Base-by-base conservation (phyloP, 768 basidiomycete species). In the Gelatoporia subvermispora region DNA sequence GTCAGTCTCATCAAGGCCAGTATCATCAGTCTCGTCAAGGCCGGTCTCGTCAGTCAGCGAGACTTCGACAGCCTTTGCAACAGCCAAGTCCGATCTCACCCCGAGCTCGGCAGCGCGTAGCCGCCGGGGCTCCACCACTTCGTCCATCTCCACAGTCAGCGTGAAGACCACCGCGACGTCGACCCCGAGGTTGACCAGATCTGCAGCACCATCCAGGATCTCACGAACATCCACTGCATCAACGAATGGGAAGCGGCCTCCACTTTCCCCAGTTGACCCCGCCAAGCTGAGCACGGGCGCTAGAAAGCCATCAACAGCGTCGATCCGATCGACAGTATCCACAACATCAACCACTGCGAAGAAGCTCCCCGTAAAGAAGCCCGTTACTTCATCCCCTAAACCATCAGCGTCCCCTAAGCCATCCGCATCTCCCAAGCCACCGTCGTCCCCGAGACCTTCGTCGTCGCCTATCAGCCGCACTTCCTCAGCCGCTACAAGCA, bases 41-140 rank as follows among this genome's bases (percentile, higher is more conserved):
- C 62, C 65, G 15, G 47, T 61, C 23, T 64, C 63, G 24, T 65
- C 59, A 15, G 63, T 60, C 1, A 72, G 71, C 49, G 72, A 72
- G 20, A 64, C 54, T 20, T 68, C 69, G 9, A 65, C 68, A 3
- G 68, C 73, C 3, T 81, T 76, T 60, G 72, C 71, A 49, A 76
- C 75, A 3, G 73, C 76, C 5, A 68, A 65, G 42, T 71, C 67
- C 8, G 68, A 61, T 51, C 41, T 65, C 49, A 45, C 70, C 48
- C 59, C 64, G 55, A 60, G 68, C 59, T 43, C 70, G 61, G 60
- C 61, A 1, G 52, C 57, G 8, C 69, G 65, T 24, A 59, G 59
- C 15, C 60, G 64, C 15, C 58, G 60, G 17, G 48, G 54, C 11
- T 69, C 70, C 3, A 54, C 61, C 1, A 61, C 66, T 8, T 68